Base-by-base conservation (phyloP, 352 stramenopile genomes). In the Phytophthora lateralis region DNA sequence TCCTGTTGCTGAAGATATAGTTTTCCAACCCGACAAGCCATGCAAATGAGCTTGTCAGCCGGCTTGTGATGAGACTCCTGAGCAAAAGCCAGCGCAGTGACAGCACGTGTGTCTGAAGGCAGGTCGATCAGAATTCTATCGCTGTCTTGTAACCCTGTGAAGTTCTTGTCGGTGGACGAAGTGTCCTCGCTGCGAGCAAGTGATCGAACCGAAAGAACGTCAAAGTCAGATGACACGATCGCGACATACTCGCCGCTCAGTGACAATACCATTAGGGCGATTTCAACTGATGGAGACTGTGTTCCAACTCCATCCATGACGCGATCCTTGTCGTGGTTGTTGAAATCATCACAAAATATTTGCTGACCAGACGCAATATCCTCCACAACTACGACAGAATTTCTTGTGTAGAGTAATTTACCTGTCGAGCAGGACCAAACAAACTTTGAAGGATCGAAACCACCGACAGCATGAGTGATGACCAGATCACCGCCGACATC, bases 401-500 rank as follows among this genome's bases (percentile, higher is more conserved):
- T 66, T 21, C 47, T 57, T 5, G 62, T 41, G 17, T 60, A 71
- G 4, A 84, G n/a, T 15, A 86, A 26, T 15, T 70, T 69, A 6
- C 75, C 76, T 2, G 54, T 66, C 3, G 57, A 41, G 39, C 69
- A 69, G 0, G 76, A 76, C 76, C 76, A 86, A 21, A 26, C 43
- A 30, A 77, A 64, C 0, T 46, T 63, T 2, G 30, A 55, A 5
- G 63, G 27, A 37, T 71, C 47, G 29, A 66, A 55, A 0, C 60
- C 65, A 41, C 55, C 46, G 29, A 72, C 38, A 9, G 53, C 37
- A 11, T 46, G 52, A 39, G 34, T 48, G 18, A 69, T 49, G 29
- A 17, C 30, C 27, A 74, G 42, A 12, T 52, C 20, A 8, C 60
- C 49, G 21, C 17, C 5, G 17, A 52, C 12, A 41, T 46, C 20